Evolutionary conservation across 768 basidiomycete species (phyloP), one percentile per base, ranked within the genome.

Genomic region (Boletus bicolor): DNA sequence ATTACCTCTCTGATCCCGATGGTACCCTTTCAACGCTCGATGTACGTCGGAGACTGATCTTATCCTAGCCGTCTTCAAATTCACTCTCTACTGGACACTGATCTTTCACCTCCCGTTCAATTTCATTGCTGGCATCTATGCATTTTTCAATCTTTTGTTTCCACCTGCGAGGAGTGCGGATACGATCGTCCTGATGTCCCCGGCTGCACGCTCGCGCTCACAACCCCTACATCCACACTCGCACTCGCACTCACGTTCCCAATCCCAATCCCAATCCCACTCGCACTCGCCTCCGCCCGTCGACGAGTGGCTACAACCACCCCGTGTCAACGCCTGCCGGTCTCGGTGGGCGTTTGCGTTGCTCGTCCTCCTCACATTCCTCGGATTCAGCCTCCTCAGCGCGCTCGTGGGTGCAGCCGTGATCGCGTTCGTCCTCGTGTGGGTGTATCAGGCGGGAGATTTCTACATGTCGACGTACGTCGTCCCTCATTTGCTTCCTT

Each of bases 71-170:
- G 58, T 80, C 44, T 79, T 77, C 61, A 68, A 59, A 12, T 79
- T 79, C 66, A 79, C 77, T 10, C 68, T 80, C 11, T 79, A 77
- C 59, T 79, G 78, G 78, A 76, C 76, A 1, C 53, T 79, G n/a
- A 66, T 79, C 28, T 75, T 79, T 59, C 73, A 79, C 62, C 67
- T 67, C n/a, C 78, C 79, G 0, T 64, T 74, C 41, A 79, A 73
- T 53, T 55, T 73, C 32, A 36, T 76, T 35, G 72, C 74, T 54
- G 77, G 78, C 7, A 48, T 57, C 2, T 78, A 77, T 49, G 76
- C 77, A 1, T 77, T 76, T 58, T 54, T 75, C 49, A 79, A 79
- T 47, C 66, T 79, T 35, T 56, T 71, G 4, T 74, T 75, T 53
- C 75, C 76, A 2, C 73, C 77, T 1, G 56, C 62, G 2, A 65